phyloP scores from a whole-genome alignment of 1,284 basidiomycete species.

The Cystobasidium sp. region DNA sequence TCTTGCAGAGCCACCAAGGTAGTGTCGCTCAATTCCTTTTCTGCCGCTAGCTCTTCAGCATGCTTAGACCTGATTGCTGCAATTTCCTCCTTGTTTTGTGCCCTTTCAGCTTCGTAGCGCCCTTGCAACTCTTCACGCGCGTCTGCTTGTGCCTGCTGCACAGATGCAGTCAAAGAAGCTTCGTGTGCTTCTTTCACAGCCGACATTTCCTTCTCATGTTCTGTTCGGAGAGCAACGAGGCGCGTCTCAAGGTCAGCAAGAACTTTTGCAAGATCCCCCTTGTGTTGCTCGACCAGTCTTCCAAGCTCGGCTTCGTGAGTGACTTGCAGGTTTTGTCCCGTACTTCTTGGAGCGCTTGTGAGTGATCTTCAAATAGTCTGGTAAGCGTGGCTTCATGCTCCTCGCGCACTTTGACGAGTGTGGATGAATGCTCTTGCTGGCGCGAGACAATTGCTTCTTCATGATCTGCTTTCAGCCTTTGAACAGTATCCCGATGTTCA shows the following conservation, averaged over 20 bases:
- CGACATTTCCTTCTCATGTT: conserved; percentile 11
- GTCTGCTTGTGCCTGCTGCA: neutral
- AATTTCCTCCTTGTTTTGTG: conserved; percentile 20
- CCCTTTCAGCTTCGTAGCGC: neutral
- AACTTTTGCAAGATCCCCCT: conserved; percentile 7
- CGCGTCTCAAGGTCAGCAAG: conserved; percentile 6
- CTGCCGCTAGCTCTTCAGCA: conserved; percentile 6
- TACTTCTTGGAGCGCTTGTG: conserved; percentile 12
- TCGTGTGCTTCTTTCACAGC: neutral
- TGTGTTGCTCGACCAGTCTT: conserved; percentile 19
- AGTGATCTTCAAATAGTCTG: conserved; percentile 22
- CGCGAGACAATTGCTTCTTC: neutral
- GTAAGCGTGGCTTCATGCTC: conserved; percentile 32
- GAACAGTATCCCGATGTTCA: conserved; percentile 2
- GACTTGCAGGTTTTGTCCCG: conserved; percentile 14
- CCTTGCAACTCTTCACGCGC: neutral
- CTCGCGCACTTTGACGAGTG: conserved; percentile 5
- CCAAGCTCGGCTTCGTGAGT: conserved; percentile 41
- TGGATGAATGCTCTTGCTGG: conserved; percentile 18
- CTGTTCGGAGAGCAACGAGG: neutral
- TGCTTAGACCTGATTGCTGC: neutral
- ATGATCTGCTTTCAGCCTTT: conserved; percentile 35
- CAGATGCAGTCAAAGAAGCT: neutral
- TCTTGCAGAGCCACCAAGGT: conserved; percentile 15
- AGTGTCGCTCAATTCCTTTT: conserved; percentile 10